Evolutionary conservation across 2,329 filamentous ascomycete species (phyloP).

Genomic region (Paraphoma sp.): DNA sequence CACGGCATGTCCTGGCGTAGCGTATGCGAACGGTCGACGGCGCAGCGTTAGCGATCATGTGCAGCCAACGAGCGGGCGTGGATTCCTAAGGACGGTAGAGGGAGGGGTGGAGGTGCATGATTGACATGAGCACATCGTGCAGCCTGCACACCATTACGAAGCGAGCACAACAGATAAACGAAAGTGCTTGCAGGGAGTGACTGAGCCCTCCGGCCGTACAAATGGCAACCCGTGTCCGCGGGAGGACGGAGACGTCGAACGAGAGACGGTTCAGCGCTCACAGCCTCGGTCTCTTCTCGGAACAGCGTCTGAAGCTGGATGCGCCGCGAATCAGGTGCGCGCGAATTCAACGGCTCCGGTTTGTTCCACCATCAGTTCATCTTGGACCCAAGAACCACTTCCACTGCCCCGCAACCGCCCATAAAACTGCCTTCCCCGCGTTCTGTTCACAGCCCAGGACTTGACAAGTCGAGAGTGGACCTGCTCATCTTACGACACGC

Average conservation of each 20-base stretch:
- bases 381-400: background rate
- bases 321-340: constrained; percentile 6
- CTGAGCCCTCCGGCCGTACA: background rate
- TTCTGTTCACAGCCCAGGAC: background rate
- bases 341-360: constrained; percentile 8
- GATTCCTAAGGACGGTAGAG: constrained; percentile 11
- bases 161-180: constrained; percentile 12
- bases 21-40: constrained; percentile 12
- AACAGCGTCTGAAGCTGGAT: background rate
- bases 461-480: background rate
- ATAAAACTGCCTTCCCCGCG: constrained; percentile 1
- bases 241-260: background rate
- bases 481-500: background rate
- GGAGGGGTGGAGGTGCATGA: constrained; percentile 22
- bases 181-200: constrained; percentile 8
- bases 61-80: constrained; percentile 13
- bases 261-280: background rate
- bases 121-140: constrained; percentile 33
- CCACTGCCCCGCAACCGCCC: constrained; percentile 7
- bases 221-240: background rate
- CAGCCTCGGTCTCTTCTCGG: background rate
- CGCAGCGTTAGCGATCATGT: background rate
- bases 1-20: background rate
- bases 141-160: constrained; percentile 24
- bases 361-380: constrained; percentile 1